Evolutionary conservation across 2,329 filamentous ascomycete species (phyloP).

Genomic region (Elsinoe australis): DNA sequence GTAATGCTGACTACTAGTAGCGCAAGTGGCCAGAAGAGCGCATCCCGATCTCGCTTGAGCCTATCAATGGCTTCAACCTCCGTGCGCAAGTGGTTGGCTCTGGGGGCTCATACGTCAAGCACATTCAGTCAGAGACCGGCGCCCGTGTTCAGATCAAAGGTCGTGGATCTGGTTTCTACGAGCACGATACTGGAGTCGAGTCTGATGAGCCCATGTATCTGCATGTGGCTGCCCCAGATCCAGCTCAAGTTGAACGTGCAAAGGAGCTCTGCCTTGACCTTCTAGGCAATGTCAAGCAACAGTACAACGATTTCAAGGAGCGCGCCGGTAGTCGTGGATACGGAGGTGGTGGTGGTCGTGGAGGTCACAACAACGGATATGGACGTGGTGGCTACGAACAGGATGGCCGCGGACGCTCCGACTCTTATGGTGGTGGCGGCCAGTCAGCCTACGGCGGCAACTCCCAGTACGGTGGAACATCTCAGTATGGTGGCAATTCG

Average conservation of each 20-base stretch:
- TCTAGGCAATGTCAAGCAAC: constrained; percentile 73
- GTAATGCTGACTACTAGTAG: constrained; percentile 41
- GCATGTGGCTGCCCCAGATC: constrained; percentile 86
- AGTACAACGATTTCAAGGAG: constrained; percentile 84
- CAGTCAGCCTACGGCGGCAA: constrained; percentile 25
- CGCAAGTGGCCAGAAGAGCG: constrained; percentile 99
- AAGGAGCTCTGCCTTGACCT: constrained; percentile 86
- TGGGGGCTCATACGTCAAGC: constrained; percentile 92
- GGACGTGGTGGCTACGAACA: constrained; percentile 34
- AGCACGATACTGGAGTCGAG: constrained; percentile 77
- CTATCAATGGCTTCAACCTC: constrained; percentile 88
- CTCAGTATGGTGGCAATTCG: constrained; percentile 20
- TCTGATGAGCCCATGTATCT: constrained; percentile 96
- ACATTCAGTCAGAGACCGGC: constrained; percentile 90
- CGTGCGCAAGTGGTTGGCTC: constrained; percentile 93
- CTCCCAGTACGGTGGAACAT: constrained; percentile 18
- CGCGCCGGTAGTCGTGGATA: constrained; percentile 43
- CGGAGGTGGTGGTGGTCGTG: constrained; percentile 31
- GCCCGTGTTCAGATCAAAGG: constrained; percentile 98
- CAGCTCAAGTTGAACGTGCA: constrained; percentile 74
- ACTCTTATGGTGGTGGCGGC: constrained; percentile 21
- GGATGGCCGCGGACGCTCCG: constrained; percentile 29
- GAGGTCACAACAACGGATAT: constrained; percentile 35
- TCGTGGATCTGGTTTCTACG: constrained; percentile 87
- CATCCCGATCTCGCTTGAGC: constrained; percentile 83